Base-by-base conservation (phyloP, 495 filamentous ascomycete species). In the Podospora tetraspora region DNA sequence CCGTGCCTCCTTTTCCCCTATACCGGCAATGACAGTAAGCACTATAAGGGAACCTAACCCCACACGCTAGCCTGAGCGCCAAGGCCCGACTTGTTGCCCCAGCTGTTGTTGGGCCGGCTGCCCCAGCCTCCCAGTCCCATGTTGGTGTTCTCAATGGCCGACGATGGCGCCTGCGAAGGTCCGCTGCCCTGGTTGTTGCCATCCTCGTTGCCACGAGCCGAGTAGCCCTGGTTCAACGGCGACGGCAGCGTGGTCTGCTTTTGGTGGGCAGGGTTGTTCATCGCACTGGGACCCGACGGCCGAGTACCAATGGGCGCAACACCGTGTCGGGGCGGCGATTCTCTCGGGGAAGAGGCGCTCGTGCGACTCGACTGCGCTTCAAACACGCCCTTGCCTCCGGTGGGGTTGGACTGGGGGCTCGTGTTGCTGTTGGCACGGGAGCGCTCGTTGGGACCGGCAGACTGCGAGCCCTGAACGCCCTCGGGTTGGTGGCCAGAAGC, bases 261-360 rank as follows among this genome's bases (percentile, higher is more conserved):
- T 82, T 86, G 92, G 72, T 93, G 77, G 19, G 85, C 85, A 16
- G 89, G 82, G 76, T 93, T 94, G 12, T 81, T 75, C 69, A 88
- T 86, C 59, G 76, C 73, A 69, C 84, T 78, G 34, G 80, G 75
- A 13, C 68, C 84, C 25, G 84, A 80, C 0, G 94, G 95, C 30
- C 95, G 89, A 61, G 96, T 97, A 56, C 95, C 95, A 72, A 99
- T 99, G 24, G 95, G 94, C 19, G 94, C 94, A 22, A 97, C 79
- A 21, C 81, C 79, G 71, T 90, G 86, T 68, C 89, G 88, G 59
- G 93, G 92, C 13, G 94, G 92, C 8, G 93, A 96, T n/a, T 88
- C 92, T 69, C 90, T 88, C 9, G 95, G 94, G 6, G 94, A 97
- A 1, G 95, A 97, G 69, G 88, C 91, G 64, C 93, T 96, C 25